Base-by-base conservation (phyloP, 306 rosid genomes). In the Acacia crassicarpa region DNA sequence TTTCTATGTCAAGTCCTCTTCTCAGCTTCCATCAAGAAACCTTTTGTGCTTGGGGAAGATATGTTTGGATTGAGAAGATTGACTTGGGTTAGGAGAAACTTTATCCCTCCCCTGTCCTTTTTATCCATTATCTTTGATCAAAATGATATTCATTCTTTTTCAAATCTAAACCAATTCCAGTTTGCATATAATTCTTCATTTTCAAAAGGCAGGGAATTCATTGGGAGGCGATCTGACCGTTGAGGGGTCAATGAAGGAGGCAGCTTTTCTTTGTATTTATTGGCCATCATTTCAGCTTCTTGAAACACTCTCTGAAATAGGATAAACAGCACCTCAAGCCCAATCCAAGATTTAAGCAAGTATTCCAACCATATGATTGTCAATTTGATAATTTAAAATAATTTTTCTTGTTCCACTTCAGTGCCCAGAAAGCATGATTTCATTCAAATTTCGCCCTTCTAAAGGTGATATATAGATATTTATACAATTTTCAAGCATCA, bases 91-190 rank as follows among this genome's bases (percentile, higher is more conserved):
- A 2, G 10, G 38, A 63, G 62, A 20, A 54, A 54, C 12, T 6
- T 19, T 20, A 19, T 43, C 27, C 1, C 74, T n/a, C 1, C 35
- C 16, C 3, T 67, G 40, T 2, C 71, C 22, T 10, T 40, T 35
- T 19, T 1, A n/a, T 35, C 74, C 15, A 19, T n/a, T 20, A 22
- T 22, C 35, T 25, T 69, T 12, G 43, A 69, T 43, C 74, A n/a
- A 41, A 41, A 54, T 54, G 11, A 19, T 54, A 54, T 54, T 49
- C 71, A 53, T 74, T 75, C 74, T 44, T 87, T 91, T 82, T 95
- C 98, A 72, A 92, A 93, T 82, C 90, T 91, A 83, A 93, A 95
- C 98, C 97, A 93, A 63, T 85, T 84, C 99, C 97, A 95, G 75
- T 93, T 95, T 6, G 97, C 97, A 81, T 91, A 93, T 82, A 91